Evolutionary conservation across 2,329 filamentous ascomycete species (phyloP), one percentile per base, ranked within the genome.

Genomic region (Cytospora piceicola): DNA sequence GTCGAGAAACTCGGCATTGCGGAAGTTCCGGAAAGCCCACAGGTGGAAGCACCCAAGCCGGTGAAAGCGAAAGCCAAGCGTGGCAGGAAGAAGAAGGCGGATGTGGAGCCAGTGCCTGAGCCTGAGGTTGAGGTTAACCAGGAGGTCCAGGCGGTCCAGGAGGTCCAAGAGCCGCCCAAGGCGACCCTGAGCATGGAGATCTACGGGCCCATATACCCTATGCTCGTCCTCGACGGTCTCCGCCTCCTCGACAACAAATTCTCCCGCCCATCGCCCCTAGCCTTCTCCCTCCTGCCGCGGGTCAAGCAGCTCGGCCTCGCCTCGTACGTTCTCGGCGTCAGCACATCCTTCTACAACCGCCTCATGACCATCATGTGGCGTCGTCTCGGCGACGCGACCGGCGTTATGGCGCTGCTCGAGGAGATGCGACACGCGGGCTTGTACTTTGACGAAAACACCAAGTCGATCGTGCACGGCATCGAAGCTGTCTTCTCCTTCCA

Each of bases 301-400:
- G 79, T 93, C 71, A 91, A 90, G 73, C 80, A 83, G 54, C 80
- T 92, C 0, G 90, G 91, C 1, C 82, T 90, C 1, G 84, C 86
- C 1, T 90, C 89, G 0, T 92, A 90, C 72, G 87, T 92, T 8
- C 82, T 94, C 0, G 91, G 90, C 57, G 88, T 86, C 7, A 88
- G 88, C 22, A 90, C 90, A 0, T 79, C 83, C 0, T 85, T 94
- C 52, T 94, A 91, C 79, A 88, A 90, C 72, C 81, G 86, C 58
- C 81, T 93, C 39, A 80, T 92, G 29, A 76, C 80, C 17, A 82
- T 89, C 27, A 80, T 87, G 63, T 92, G 89, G 86, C 75, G 78
- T 39, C 83, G 85, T 14, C 85, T 86, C 68, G 82, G 85, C 27
- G 86, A 92, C 71, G 79, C 86, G 2, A 69, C 72, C 4, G 80